Evolutionary conservation across 352 stramenopile genomes (phyloP).

Genomic region (Globisporangium sylvaticum): DNA sequence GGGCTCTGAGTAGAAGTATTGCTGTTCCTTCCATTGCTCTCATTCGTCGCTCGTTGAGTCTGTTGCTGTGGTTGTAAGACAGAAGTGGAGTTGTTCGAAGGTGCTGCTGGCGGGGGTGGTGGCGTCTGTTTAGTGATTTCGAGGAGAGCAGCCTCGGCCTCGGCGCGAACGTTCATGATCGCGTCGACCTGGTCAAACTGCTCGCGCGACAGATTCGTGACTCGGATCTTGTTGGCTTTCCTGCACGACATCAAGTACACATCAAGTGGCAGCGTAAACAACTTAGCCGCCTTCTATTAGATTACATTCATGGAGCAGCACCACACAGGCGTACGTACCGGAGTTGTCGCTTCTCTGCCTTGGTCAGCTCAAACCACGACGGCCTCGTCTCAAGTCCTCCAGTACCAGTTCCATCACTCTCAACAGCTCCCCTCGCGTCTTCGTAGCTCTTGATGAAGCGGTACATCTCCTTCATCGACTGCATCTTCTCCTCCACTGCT

Average conservation of each 20-base stretch:
- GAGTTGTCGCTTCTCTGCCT: slow-evolving; percentile 42
- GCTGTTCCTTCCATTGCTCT: not conserved
- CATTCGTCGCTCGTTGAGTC: not conserved
- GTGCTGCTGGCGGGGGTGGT: not conserved
- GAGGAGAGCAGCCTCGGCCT: not conserved
- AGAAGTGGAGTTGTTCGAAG: not conserved
- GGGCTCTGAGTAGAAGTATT: not conserved
- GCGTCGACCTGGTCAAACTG: slow-evolving; percentile 40
- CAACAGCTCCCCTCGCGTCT: slow-evolving; percentile 18
- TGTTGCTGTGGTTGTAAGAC: not conserved
- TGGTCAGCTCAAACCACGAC: slow-evolving; percentile 56
- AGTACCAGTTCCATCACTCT: slow-evolving; percentile 21
- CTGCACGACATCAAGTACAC: slow-evolving; percentile 1
- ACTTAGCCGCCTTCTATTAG: not conserved
- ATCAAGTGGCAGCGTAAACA: not conserved
- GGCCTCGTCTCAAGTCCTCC: slow-evolving; percentile 13
- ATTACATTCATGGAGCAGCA: not conserved
- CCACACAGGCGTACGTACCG: slow-evolving; percentile 15
- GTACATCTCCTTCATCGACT: slow-evolving; percentile 77
- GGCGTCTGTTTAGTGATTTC: not conserved
- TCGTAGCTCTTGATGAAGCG: slow-evolving; percentile 55
- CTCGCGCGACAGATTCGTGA: slow-evolving; percentile 35
- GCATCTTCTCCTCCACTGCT: slow-evolving; percentile 70
- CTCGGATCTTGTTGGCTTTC: slow-evolving; percentile 33
- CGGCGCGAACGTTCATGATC: slow-evolving; percentile 23